Conservation (phyloP, 169 alveolate genomes). For the Amoebophrya sp. region DNA sequence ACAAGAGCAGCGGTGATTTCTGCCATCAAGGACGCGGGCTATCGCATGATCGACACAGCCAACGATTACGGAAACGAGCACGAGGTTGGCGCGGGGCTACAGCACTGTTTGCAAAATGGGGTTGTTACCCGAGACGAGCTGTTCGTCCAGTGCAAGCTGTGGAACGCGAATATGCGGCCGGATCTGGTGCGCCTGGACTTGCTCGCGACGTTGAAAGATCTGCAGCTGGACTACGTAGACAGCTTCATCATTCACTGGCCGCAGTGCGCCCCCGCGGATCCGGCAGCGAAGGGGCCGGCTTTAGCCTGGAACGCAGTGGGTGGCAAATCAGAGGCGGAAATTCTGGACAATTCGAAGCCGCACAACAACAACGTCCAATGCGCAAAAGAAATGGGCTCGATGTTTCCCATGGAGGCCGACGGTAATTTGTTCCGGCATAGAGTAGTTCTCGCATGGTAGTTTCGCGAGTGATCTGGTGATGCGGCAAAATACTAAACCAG, state of each 20-base stretch:
- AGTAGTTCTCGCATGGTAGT: too few species aligned
- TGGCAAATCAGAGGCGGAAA: background rate
- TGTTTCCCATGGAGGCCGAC: background rate
- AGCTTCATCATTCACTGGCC: slow-evolving; percentile 11
- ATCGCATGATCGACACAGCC: background rate
- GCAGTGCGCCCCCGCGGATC: slow-evolving; percentile 7
- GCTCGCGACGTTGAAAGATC: background rate
- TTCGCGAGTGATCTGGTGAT: too few species aligned
- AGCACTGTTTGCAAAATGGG: background rate
- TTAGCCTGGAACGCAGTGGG: background rate
- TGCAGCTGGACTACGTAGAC: slow-evolving; percentile 1
- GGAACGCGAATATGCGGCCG: slow-evolving; percentile 20
- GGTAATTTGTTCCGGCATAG: too few species aligned
- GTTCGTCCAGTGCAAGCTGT: background rate
- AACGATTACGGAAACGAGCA: background rate
- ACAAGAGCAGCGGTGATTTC: background rate
- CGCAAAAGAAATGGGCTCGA: background rate
- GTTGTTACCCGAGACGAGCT: background rate
- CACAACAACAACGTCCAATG: slow-evolving; percentile 2
- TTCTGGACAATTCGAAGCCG: background rate
- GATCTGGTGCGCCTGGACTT: background rate
- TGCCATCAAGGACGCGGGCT: background rate
- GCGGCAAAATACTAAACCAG: too few species aligned
- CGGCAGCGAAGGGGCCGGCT: background rate
- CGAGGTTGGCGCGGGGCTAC: background rate